Percentiles rank a stretch among this genome's conserved stretches.
phyloP scores from a whole-genome alignment of 257 asterid species.

The Coffea canephora region DNA sequence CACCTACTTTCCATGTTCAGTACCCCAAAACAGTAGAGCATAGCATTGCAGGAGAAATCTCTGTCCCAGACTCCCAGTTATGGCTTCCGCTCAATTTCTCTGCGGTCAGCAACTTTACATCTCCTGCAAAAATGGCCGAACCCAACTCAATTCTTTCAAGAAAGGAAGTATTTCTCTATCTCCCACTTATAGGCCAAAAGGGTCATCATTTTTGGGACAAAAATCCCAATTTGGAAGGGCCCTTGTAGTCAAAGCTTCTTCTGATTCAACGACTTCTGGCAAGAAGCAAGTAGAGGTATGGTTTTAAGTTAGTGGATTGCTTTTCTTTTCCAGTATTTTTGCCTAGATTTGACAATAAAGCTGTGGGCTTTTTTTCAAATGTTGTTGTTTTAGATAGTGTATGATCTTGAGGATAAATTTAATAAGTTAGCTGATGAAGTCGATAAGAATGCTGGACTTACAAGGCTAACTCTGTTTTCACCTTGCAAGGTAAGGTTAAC shows the following conservation, averaged over 20 bases:
- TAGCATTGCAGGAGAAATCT: neutral
- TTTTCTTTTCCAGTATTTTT: neutral
- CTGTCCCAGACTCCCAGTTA: slow-evolving; percentile 13
- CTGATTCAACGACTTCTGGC: slow-evolving; percentile 54
- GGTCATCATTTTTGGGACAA: slow-evolving; percentile 25
- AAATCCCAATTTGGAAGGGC: slow-evolving; percentile 32
- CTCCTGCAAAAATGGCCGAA: slow-evolving; percentile 31
- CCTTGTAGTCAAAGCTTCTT: slow-evolving; percentile 50
- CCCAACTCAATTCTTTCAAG: slow-evolving; percentile 46
- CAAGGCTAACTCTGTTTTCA: slow-evolving; percentile 77
- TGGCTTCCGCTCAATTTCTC: slow-evolving; percentile 62
- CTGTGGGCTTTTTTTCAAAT: neutral
- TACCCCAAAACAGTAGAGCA: neutral
- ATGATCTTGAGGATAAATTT: slow-evolving; percentile 56
- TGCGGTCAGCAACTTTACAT: slow-evolving; percentile 42
- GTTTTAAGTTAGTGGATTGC: neutral
- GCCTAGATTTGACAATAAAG: neutral
- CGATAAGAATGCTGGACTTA: slow-evolving; percentile 68
- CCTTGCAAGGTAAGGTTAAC: slow-evolving; percentile 90
- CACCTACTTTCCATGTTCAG: neutral
- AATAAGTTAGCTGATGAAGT: slow-evolving; percentile 81
- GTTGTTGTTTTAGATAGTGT: slow-evolving; percentile 40
- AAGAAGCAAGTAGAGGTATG: slow-evolving; percentile 67
- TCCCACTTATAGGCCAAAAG: slow-evolving; percentile 38
- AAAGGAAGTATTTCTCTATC: slow-evolving; percentile 26